Evolutionary conservation across 1,139 yeast genomes (phyloP).

Genomic region (Kurtzmaniella natalensis): DNA sequence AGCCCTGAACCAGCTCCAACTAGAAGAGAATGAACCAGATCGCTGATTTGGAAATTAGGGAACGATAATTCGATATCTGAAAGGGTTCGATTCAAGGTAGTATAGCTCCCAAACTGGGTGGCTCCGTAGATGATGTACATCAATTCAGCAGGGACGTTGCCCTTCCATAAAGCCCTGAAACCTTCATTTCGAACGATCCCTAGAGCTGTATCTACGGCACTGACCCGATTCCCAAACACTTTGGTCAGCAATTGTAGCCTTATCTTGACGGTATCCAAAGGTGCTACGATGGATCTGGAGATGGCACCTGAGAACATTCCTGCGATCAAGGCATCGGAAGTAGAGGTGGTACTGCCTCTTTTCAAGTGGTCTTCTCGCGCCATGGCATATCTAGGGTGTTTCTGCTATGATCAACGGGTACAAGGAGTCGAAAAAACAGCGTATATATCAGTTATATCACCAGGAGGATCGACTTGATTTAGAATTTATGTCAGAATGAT

Average conservation of each 20-base stretch:
- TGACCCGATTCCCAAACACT: constrained; percentile 8
- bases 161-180: constrained; percentile 74
- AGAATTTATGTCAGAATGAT: too few species aligned
- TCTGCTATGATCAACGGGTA: too few species aligned
- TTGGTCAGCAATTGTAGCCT: constrained; percentile 58
- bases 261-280: constrained; percentile 84
- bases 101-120: constrained; percentile 72
- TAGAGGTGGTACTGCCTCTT: constrained; percentile 45
- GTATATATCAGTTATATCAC: too few species aligned
- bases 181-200: constrained; percentile 34
- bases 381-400: too few species aligned
- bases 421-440: too few species aligned
- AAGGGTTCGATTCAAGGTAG: constrained; percentile 46
- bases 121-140: constrained; percentile 86
- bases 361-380: constrained; percentile 44
- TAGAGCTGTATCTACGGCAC: constrained; percentile 15
- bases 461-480: too few species aligned
- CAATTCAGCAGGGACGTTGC: constrained; percentile 87
- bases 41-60: constrained; percentile 13
- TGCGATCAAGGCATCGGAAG: constrained; percentile 48
- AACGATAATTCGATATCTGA: constrained; percentile 19
- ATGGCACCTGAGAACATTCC: constrained; percentile 53
- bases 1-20: constrained; percentile 80
- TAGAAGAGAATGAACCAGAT: constrained; percentile 47
- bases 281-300: constrained; percentile 69